Evolutionary conservation across 768 basidiomycete species (phyloP).

Genomic region (Mycena floridula): DNA sequence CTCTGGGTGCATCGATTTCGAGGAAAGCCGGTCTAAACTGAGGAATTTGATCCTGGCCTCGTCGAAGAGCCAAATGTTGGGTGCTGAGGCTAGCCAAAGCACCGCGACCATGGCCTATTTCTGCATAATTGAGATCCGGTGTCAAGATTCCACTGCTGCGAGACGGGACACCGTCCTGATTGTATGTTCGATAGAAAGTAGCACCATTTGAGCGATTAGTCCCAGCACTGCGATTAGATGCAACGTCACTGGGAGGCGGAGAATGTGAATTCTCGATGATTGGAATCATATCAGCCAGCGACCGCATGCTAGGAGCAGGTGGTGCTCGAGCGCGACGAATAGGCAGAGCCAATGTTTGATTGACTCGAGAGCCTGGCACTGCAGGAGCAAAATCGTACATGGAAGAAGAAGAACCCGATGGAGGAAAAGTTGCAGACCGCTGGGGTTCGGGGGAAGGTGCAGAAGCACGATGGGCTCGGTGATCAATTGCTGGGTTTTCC

Average conservation of each 20-base stretch:
- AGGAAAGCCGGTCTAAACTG: constrained; percentile 3
- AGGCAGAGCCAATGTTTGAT: constrained; percentile 23
- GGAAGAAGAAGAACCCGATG: constrained; percentile 11
- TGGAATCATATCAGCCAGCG: constrained; percentile 44
- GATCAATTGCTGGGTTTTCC: background rate
- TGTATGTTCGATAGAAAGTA: constrained; percentile 54
- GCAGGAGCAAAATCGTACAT: constrained; percentile 28
- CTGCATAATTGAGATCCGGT: constrained; percentile 69
- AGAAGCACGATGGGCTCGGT: background rate
- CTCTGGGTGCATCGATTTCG: background rate
- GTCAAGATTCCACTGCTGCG: constrained; percentile 53
- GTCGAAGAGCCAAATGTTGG: constrained; percentile 2
- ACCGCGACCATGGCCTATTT: constrained; percentile 71
- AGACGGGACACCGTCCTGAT: constrained; percentile 34
- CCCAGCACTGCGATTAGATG: constrained; percentile 46
- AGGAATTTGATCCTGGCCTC: constrained; percentile 1
- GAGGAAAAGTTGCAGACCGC: constrained; percentile 1
- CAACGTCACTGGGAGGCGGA: constrained; percentile 56
- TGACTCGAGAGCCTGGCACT: constrained; percentile 28
- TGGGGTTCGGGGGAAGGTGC: no score
- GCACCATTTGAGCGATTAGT: constrained; percentile 51
- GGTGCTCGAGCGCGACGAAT: constrained; percentile 36
- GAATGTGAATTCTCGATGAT: constrained; percentile 58
- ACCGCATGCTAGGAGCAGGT: constrained; percentile 22
- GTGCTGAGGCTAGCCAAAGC: constrained; percentile 17